Percentiles rank a stretch among this genome's conserved stretches.
phyloP scores from a whole-genome alignment of 192 early-diverging fungal species.

The Entomortierella parvispora region DNA sequence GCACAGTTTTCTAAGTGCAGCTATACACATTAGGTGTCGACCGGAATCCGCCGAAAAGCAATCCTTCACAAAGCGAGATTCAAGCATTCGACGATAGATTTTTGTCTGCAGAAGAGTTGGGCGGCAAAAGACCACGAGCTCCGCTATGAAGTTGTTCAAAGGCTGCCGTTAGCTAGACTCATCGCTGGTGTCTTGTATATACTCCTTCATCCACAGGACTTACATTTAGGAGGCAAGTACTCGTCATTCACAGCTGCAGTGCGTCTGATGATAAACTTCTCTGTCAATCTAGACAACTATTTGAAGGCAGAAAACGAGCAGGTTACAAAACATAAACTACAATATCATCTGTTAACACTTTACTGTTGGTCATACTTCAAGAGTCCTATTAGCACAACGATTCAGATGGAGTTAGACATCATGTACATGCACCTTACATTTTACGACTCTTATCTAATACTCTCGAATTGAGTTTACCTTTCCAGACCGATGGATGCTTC shows the following conservation, averaged over 20 bases:
- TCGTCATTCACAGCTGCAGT: slow-evolving; percentile 60
- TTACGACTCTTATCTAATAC: too few relatives aligned
- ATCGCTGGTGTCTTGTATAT: neutral
- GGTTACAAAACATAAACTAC: neutral
- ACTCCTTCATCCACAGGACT: too few relatives aligned
- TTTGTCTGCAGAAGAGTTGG: slow-evolving; percentile 55
- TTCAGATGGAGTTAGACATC: too few relatives aligned
- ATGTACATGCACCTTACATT: too few relatives aligned
- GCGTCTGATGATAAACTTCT: slow-evolving; percentile 69
- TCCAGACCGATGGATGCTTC: slow-evolving; percentile 25
- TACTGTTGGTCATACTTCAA: slow-evolving; percentile 4
- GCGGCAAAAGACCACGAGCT: slow-evolving; percentile 64
- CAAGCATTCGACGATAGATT: slow-evolving; percentile 48
- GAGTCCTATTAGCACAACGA: slow-evolving; percentile 6
- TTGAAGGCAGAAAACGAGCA: neutral
- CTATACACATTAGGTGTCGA: slow-evolving; percentile 58
- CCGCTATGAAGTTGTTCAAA: slow-evolving; percentile 34
- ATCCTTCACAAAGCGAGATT: slow-evolving; percentile 24
- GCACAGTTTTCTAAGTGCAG: slow-evolving; percentile 56
- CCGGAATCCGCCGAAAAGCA: slow-evolving; percentile 44
- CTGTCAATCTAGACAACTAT: slow-evolving; percentile 55
- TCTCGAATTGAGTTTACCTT: too few relatives aligned
- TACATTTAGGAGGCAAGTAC: slow-evolving; percentile 69
- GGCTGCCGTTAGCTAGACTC: too few relatives aligned
- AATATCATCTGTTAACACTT: too few relatives aligned